Base-by-base conservation (phyloP, 305 asterid genomes). In the Fraxinus sp. region DNA sequence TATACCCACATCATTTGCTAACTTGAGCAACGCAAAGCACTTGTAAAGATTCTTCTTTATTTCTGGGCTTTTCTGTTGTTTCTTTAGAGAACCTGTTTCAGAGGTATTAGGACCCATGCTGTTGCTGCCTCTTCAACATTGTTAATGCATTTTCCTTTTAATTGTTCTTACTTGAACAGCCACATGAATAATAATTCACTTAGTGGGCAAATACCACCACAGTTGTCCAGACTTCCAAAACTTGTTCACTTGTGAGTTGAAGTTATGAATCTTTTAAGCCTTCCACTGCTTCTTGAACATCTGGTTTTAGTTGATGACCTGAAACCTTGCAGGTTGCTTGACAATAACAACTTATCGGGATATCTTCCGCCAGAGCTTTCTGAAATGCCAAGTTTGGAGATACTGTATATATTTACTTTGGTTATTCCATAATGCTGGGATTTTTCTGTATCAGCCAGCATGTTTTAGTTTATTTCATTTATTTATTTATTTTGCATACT, bases 111-210 rank as follows among this genome's bases (percentile, higher is more conserved):
- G 59, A 49, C 20, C 59, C n/a, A 4, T 43, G n/a, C 55, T 43
- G n/a, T 43, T 43, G 55, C 55, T 3, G 55, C 57, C 76, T 81
- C 32, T 57, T 81, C 35, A 75, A 83, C 64, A 59, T 77, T 73
- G 0, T 30, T 30, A 70, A 70, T 70, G 22, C 62, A 70, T 46
- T 55, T 83, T 64, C 74, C 39, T 62, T 80, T 64, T 73, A 59
- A 80, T 68, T 77, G 57, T 77, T 87, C 57, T 28, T 83, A 43
- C 64, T 52, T 87, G 89, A 84, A 78, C 98, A 97, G 99, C 92
- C 99, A 97, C 90, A 93, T 97, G 99, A 97, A 97, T 85, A 97
- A 97, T 87, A 97, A 97, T 89, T 97, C 97, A 52, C 90, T 97
- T 71, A 92, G 97, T 80, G 99, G 98, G 39, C 91, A 84, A 87